Base-by-base conservation (phyloP, 202 grass and related monocot genomes). In the Zoysia matrella region DNA sequence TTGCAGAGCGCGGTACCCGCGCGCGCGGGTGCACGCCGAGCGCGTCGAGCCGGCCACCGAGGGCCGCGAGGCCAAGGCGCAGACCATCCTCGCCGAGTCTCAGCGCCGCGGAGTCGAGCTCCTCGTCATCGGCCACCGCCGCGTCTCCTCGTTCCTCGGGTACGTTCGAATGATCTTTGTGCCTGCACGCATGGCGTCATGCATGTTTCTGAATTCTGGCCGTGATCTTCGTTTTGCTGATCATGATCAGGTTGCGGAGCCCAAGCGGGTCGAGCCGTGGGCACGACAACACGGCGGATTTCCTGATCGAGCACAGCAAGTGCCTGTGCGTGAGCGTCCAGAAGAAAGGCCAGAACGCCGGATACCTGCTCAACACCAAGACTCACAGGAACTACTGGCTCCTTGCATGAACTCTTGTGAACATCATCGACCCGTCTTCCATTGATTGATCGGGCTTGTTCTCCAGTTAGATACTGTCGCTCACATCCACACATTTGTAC, bases 371-470 rank as follows among this genome's bases (percentile, higher is more conserved):
- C 81, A 97, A 92, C 86, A 92, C 84, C 67, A 94, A 89, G 92
- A 94, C 92, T 10, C 94, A 97, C 69, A 97, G 87, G 68, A 97
- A 97, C 86, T 97, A 89, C 74, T 97, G 94, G 94, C 92, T 92
- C 83, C 94, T 97, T 71, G 94, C 92, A 73, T 97, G 91, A 88
- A 64, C 67, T 4, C 7, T 12, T 8, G 3, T 14, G 39, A 77
- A 1, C 1, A 52, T 13, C 56, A 60, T 60, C 56, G 2, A 60
- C 3, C 55, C 5, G 2, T 56, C 10, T 42, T 42, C 52, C 58
- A 64, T 72, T 60, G 62, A 56, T 78, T 68, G 45, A 66, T 22
- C 6, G 7, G 41, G 1, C 4, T 47, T 79, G 42, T 69, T 22
- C 39, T 10, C 47, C 42, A 44, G 53, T 79, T 78, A 79, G 76